Evolutionary conservation across 306 rosid species (phyloP).

Genomic region (Quercus aquifolioides): DNA sequence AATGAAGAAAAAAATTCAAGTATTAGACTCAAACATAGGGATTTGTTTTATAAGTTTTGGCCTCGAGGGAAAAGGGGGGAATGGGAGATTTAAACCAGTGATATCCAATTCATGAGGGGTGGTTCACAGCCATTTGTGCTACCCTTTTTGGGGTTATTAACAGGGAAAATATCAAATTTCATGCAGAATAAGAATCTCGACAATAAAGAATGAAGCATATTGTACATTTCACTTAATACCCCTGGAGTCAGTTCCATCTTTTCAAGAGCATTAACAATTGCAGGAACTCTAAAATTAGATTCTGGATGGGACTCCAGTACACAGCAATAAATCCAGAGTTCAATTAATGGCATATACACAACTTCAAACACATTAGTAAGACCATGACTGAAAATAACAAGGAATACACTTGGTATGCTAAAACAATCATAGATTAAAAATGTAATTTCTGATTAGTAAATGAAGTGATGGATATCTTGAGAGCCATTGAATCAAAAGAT

Average conservation of each 20-base stretch:
- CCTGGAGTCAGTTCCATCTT: constrained; percentile 68
- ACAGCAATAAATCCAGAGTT: constrained; percentile 9
- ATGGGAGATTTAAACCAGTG: too few species aligned
- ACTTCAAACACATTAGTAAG: constrained; percentile 17
- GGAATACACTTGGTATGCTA: not conserved
- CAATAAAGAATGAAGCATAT: not conserved
- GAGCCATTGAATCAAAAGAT: not conserved
- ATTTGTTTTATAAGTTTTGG: too few species aligned
- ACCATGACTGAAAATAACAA: not conserved
- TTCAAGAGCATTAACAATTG: constrained; percentile 61
- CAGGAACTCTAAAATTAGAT: constrained; percentile 90
- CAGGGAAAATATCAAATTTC: not conserved
- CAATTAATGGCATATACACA: not conserved
- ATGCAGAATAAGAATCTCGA: not conserved
- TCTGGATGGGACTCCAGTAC: constrained; percentile 95
- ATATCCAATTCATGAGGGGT: too few species aligned
- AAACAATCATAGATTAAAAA: not conserved
- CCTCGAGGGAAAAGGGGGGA: too few species aligned
- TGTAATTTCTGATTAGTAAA: not conserved
- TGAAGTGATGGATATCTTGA: not conserved
- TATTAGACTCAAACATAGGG: too few species aligned
- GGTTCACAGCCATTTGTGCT: too few species aligned
- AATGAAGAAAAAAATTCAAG: not conserved
- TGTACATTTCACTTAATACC: constrained; percentile 34
- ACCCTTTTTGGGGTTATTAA: not conserved